Evolutionary conservation across 2,329 filamentous ascomycete species (phyloP).

Genomic region (Tolypocladium album): DNA sequence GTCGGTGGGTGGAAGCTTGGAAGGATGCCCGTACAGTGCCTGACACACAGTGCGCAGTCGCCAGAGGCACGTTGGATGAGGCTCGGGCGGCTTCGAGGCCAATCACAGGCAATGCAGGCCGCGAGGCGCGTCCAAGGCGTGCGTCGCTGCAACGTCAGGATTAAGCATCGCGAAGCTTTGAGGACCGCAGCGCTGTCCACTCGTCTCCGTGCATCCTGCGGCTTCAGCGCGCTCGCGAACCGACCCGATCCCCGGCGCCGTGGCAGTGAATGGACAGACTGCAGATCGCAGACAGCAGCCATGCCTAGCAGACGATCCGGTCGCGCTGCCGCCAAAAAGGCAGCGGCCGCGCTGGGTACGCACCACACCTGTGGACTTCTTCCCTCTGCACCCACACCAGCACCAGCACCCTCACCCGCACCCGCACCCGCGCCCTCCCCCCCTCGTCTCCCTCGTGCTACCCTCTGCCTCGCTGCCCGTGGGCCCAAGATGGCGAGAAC

Average conservation of each 20-base stretch:
- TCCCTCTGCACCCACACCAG: not conserved
- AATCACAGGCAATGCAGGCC: not conserved
- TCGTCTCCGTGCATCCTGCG: not conserved
- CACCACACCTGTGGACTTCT: constrained; percentile 3
- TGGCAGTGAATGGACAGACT: not conserved
- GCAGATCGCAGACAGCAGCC: not conserved
- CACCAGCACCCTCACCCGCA: not conserved
- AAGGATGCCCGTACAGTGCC: not conserved
- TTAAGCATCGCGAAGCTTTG: not conserved
- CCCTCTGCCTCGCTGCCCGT: not conserved
- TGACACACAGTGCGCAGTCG: not conserved
- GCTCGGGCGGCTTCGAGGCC: not conserved
- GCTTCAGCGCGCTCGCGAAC: not conserved
- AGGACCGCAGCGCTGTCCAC: not conserved
- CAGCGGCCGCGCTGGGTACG: constrained; percentile 42
- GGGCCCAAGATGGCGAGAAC: constrained; percentile 13
- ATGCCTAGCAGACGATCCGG: constrained; percentile 37
- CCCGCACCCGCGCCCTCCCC: not conserved
- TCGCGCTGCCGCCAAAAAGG: constrained; percentile 42
- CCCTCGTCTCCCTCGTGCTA: not conserved
- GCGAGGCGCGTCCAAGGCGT: not conserved
- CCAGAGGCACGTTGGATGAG: not conserved
- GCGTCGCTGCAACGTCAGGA: not conserved
- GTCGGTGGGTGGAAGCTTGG: no score
- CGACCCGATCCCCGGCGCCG: not conserved